phyloP scores from a whole-genome alignment of 306 rosid species.

The Clitoria ternatea region DNA sequence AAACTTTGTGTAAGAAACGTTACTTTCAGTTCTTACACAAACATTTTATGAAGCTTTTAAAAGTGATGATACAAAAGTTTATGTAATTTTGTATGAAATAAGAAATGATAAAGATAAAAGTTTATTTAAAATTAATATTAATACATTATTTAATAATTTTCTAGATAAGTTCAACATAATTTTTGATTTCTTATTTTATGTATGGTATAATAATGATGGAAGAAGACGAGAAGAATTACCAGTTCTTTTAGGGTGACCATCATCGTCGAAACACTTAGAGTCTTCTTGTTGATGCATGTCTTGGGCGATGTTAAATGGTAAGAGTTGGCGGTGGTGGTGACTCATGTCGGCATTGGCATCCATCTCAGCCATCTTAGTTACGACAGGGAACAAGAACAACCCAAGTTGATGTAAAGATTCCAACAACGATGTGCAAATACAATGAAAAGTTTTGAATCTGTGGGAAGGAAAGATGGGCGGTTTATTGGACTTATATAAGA shows the following conservation, averaged over 20 bases:
- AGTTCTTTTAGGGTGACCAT: conserved; percentile 78
- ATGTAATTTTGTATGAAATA: too few relatives aligned
- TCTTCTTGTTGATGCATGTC: conserved; percentile 41
- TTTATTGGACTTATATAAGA: not conserved
- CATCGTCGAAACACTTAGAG: conserved; percentile 74
- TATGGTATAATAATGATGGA: too few relatives aligned
- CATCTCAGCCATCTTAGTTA: conserved; percentile 50
- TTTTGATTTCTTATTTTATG: too few relatives aligned
- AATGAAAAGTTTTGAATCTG: not conserved
- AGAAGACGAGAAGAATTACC: conserved; percentile 33
- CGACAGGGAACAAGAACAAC: conserved; percentile 1
- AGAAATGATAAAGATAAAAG: too few relatives aligned
- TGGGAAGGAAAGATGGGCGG: not conserved
- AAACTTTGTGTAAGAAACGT: too few relatives aligned
- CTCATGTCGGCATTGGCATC: conserved; percentile 15
- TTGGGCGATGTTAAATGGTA: conserved; percentile 44
- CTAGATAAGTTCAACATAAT: too few relatives aligned
- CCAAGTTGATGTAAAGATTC: not conserved
- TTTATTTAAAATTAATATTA: too few relatives aligned
- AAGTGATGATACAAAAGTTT: too few relatives aligned
- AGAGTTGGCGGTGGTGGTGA: too few relatives aligned
- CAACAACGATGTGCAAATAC: not conserved
- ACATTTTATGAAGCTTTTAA: not conserved
- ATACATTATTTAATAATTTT: too few relatives aligned
- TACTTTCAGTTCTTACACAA: too few relatives aligned